Evolutionary conservation across 257 asterid species (phyloP).

Genomic region (Scutellaria minor): DNA sequence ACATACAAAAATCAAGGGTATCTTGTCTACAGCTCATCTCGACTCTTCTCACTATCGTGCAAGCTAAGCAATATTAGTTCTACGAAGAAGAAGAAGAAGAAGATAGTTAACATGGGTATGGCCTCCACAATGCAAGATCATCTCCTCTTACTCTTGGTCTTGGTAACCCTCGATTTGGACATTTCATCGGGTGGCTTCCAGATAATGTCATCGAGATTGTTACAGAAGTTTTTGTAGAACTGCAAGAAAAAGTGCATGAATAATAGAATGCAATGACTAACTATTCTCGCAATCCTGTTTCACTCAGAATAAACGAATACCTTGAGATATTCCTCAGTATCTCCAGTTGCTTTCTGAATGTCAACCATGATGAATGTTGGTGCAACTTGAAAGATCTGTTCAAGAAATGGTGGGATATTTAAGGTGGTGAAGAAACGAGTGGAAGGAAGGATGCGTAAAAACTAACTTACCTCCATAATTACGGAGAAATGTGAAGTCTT

Average conservation of each 20-base stretch:
- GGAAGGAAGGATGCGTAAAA: background rate
- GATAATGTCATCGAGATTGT: conserved; percentile 84
- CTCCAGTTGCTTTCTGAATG: conserved; percentile 92
- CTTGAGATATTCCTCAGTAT: conserved; percentile 72
- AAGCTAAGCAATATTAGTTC: background rate
- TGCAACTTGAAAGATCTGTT: conserved; percentile 83
- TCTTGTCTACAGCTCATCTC: background rate
- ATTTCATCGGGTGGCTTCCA: conserved; percentile 80
- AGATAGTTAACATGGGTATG: background rate
- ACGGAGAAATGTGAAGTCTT: conserved; percentile 90
- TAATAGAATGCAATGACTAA: background rate
- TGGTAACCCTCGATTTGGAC: conserved; percentile 57
- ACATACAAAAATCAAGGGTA: background rate
- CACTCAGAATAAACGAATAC: conserved; percentile 27
- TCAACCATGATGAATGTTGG: conserved; percentile 96
- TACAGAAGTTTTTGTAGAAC: conserved; percentile 90
- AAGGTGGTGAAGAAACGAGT: conserved; percentile 6
- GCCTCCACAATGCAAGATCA: conserved; percentile 27
- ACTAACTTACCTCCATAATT: conserved; percentile 72
- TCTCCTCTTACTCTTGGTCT: conserved; percentile 59
- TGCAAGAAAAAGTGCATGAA: conserved; percentile 40
- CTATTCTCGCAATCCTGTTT: background rate
- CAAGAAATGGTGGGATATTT: conserved; percentile 4
- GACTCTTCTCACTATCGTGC: background rate
- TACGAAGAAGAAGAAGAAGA: conserved; percentile 21